These are phyloP conservation scores for Eruca vesicaria DNA, from an alignment of 441 rosid species.

Conservation along the genomic window DNA sequence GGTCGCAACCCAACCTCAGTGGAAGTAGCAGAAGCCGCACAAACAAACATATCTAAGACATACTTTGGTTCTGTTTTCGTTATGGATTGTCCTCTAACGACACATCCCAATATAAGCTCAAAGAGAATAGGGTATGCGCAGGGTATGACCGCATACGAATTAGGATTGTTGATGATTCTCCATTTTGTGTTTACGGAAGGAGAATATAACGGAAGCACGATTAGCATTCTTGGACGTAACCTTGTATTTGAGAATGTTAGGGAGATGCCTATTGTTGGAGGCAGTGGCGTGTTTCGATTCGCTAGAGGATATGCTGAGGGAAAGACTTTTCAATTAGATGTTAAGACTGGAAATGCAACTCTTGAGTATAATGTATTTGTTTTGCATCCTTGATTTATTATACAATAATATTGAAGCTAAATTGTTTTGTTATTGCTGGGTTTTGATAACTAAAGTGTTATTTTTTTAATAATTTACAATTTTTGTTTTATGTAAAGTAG, in stretches of 20 bases:
- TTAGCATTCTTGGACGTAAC: slow-evolving; percentile 20
- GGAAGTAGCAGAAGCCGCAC: slow-evolving; percentile 3
- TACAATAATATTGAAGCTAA: neutral
- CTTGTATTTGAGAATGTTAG: slow-evolving; percentile 1
- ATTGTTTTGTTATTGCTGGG: neutral
- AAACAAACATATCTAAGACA: slow-evolving; percentile 16
- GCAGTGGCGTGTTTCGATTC: slow-evolving; percentile 8
- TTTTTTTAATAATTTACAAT: neutral
- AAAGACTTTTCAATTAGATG: slow-evolving; percentile 12
- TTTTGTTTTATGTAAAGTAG: neutral
- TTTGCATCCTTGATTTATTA: neutral
- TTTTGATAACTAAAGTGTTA: neutral
- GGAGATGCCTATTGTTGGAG: slow-evolving; percentile 18
- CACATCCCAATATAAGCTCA: neutral
- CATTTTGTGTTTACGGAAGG: slow-evolving; percentile 16
- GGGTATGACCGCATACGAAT: slow-evolving; percentile 4
- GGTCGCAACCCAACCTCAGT: slow-evolving; percentile 19
- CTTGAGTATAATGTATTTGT: slow-evolving; percentile 19
- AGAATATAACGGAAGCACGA: slow-evolving; percentile 20
- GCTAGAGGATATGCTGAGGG: slow-evolving; percentile 9
- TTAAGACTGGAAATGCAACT: slow-evolving; percentile 1
- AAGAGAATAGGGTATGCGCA: slow-evolving; percentile 5
- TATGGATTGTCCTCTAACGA: slow-evolving; percentile 20
- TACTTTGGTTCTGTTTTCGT: slow-evolving; percentile 10
- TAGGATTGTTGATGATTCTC: slow-evolving; percentile 15